Base-by-base conservation (phyloP, 371 early-diverging fungal genomes). In the Apophysomyces variabilis region DNA sequence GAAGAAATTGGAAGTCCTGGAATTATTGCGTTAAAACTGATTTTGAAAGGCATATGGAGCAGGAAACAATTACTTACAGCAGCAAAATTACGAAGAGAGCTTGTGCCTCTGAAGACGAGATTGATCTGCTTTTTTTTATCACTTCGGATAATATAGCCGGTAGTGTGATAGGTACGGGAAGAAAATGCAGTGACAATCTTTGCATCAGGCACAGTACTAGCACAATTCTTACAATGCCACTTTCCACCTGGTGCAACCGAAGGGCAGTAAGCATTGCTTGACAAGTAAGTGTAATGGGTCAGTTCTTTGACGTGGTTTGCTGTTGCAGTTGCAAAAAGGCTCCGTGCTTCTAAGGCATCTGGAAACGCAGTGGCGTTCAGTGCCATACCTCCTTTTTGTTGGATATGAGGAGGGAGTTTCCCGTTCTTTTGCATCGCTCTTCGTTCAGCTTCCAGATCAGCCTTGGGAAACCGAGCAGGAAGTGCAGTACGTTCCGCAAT, bases 401-500 rank as follows among this genome's bases (percentile, higher is more conserved):
- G 13, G 60, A 38, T 8, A 58, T 54, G 62, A 56, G 7, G 54
- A 21, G 64, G 66, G 26, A 39, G 26, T 41, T 56, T 35, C 32
- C 43, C 66, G 9, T 57, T 64, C 3, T 54, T 65, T 37, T 61
- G 57, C 43, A 68, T 67, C n/a, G 71, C 70, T 14, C 61, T 63
- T 18, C 58, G 66, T 47, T 62, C 43, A 18, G 77, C 72, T 32
- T 66, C 69, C 56, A 73, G 69, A 16, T 64, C 67, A 14, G 65
- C 68, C 60, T 74, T 72, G 66, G 68, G 66, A 32, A 61, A 56
- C 0, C 61, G 71, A 70, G 67, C 16, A 64, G 62, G 4, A 62
- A 70, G 38, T 66, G 68, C 1, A 66, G 71, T 38, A 66, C 71
- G 57, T 69, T 74, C 43, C 57, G 71, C 5, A 68, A 70, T 73